Evolutionary conservation across 345 rosid genomes (phyloP).

Genomic region (Syzygium aromaticum): DNA sequence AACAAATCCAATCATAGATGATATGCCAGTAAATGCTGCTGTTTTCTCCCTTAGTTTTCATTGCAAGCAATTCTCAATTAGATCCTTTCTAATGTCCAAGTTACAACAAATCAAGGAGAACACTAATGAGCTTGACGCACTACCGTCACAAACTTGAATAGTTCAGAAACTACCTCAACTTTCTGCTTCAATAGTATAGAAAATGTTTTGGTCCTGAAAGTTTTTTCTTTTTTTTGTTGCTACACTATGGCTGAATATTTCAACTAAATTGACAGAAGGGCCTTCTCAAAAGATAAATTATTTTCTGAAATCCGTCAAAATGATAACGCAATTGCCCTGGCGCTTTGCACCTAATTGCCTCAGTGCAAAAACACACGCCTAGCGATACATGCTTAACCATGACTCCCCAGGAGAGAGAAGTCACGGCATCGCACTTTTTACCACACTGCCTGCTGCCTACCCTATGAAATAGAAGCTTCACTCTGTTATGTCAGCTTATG

Average conservation of each 20-base stretch:
- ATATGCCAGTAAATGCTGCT: not conserved
- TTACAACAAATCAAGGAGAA: not conserved
- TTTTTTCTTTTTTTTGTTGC: not conserved
- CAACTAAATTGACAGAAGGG: not conserved
- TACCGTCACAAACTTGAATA: not conserved
- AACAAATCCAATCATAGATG: not conserved
- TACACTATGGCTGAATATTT: not conserved
- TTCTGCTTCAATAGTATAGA: not conserved
- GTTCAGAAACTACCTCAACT: not conserved
- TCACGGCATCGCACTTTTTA: not conserved
- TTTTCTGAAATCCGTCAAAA: not conserved
- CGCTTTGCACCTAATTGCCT: not conserved
- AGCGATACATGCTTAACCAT: not conserved
- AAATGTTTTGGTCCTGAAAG: not conserved
- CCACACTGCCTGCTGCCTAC: not conserved
- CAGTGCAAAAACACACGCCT: not conserved
- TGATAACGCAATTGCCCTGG: not conserved
- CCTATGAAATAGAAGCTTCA: not conserved
- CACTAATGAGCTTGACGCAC: not conserved
- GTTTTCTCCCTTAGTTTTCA: not conserved
- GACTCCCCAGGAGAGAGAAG: not conserved
- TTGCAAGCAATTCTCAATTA: not conserved
- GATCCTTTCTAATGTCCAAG: not conserved
- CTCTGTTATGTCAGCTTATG: not conserved
- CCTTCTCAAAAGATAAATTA: not conserved